Percentiles rank a stretch among this genome's conserved stretches.
These are phyloP conservation scores for Penicillium canariense DNA, from an alignment of 495 filamentous ascomycete genomes.

Conservation along the genomic window DNA sequence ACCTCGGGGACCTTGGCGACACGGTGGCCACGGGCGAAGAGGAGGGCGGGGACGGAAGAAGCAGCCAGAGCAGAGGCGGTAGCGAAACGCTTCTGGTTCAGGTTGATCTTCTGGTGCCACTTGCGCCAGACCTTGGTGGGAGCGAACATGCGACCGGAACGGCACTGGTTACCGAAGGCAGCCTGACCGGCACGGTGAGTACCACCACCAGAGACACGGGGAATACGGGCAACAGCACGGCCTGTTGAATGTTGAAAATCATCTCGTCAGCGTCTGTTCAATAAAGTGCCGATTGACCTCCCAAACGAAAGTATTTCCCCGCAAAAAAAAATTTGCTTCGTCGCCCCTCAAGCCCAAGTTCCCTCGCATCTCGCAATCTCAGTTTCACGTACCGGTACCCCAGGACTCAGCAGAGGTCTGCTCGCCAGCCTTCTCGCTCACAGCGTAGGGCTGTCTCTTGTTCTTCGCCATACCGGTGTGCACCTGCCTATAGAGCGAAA, in stretches of 20 bases:
- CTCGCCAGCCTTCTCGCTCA: conserved; percentile 99
- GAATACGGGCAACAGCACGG: conserved; percentile 99
- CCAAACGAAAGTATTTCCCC: not conserved
- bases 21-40: conserved; percentile 96
- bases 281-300: conserved; percentile 3
- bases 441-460: conserved; percentile 98
- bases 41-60: conserved; percentile 87
- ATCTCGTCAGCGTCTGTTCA: conserved; percentile 24
- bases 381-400: conserved; percentile 86
- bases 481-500: conserved; percentile 57
- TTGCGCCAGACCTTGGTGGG: conserved; percentile 99
- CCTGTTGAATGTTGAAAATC: conserved; percentile 49
- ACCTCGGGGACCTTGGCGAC: conserved; percentile 90
- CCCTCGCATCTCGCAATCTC: conserved; percentile 18
- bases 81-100: conserved; percentile 96
- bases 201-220: conserved; percentile 99
- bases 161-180: conserved; percentile 99
- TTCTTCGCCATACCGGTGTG: conserved; percentile 99
- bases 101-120: conserved; percentile 99
- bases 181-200: conserved; percentile 99
- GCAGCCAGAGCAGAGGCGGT: conserved; percentile 95
- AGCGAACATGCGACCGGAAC: conserved; percentile 99
- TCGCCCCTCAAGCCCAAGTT: conserved; percentile 4
- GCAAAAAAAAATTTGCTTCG: conserved; percentile 10
- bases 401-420: conserved; percentile 99